Evolutionary conservation across 345 rosid genomes (phyloP).

Genomic region (Trapa incisa): DNA sequence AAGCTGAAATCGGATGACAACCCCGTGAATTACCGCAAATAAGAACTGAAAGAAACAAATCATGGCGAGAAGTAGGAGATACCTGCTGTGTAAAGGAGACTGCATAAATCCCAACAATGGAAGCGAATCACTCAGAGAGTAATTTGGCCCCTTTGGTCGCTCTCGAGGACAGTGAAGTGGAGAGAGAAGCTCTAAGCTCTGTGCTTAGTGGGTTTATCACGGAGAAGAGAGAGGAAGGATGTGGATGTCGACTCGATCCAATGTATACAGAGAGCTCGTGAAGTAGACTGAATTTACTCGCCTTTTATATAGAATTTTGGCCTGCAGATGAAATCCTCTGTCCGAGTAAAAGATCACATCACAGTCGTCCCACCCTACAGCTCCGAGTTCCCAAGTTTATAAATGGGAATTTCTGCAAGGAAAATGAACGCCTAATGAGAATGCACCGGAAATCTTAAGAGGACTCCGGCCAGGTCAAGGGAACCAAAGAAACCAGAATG

Average conservation of each 20-base stretch:
- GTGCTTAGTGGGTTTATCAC: neutral
- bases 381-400: no score
- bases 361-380: no score
- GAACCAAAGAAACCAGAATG: no score
- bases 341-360: neutral
- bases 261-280: neutral
- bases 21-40: neutral
- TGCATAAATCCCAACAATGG: neutral
- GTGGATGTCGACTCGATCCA: constrained; percentile 4
- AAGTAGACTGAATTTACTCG: neutral
- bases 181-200: neutral
- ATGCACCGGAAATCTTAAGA: no score
- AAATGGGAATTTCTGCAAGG: no score
- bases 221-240: neutral
- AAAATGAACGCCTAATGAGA: no score
- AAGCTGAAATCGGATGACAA: neutral
- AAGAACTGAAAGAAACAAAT: neutral
- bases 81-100: neutral
- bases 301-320: neutral
- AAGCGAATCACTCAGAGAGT: neutral
- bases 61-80: neutral
- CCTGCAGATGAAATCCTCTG: no score
- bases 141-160: neutral
- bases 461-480: no score
- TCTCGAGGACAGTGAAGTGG: neutral